Base-by-base conservation (phyloP, 2,329 filamentous ascomycete species). In the Didymella segeticola region DNA sequence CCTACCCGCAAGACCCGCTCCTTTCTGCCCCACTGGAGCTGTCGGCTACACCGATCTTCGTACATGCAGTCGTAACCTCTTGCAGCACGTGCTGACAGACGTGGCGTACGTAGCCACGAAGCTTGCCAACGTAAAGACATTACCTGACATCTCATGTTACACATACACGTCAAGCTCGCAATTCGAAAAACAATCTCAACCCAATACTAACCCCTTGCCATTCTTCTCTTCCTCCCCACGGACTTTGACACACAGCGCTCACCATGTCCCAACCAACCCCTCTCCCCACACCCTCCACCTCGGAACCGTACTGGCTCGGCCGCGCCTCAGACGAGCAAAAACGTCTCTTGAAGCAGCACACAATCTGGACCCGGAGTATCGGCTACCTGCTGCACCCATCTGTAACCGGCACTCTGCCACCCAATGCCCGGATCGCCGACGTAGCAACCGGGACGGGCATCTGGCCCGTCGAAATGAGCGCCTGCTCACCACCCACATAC, bases 381-480 rank as follows among this genome's bases (percentile, higher is more conserved):
- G 63, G 64, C 4, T 71, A 70, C 51, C 62, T 68, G 1, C 53
- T 71, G 1, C 67, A 65, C 43, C 64, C 66, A 14, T 61, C 62
- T 3, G 57, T 70, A 9, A 27, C 60, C 5, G 4, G 39, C 0
- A 52, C 8, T 1, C 60, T 70, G 0, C 66, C 67, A 10, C 22
- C 45, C 7, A 57, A 63, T 31, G 66, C 69, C 5, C 57, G 59
- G 2, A 68, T 73, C 39, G 68, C 68, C 38, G 70, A 73, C 46
- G 43, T 73, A 37, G 69, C 63, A 19, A 66, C 63, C 9, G 70
- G 70, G 0, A 71, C 69, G 0, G 69, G 69, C 14, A 68, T 71
- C 38, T 73, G 68, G 69, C 58, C 67, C 15, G 54, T 53, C 11
- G 68, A 70, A 29, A 34, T 67, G 17, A 57, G 66, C 9, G 53